Conservation (phyloP, 306 rosid species). For the Begonia masoniana region DNA sequence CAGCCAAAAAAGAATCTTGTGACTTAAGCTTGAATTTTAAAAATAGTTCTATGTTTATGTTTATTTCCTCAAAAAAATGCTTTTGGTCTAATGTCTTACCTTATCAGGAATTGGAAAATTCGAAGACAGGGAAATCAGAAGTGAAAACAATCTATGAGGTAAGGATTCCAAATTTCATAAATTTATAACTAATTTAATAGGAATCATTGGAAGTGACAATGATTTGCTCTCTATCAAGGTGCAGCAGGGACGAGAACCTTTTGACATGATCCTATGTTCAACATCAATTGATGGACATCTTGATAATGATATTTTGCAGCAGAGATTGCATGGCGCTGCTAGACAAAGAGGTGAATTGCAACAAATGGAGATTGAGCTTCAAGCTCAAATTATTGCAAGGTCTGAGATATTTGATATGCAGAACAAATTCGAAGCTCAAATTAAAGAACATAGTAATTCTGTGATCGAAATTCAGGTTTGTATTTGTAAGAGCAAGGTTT, state of each 20-base stretch:
- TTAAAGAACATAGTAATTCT: constrained; percentile 66
- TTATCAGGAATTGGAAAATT: constrained; percentile 4
- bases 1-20: too few species aligned
- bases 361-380: constrained; percentile 67
- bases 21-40: too few species aligned
- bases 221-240: constrained; percentile 59
- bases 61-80: neutral
- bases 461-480: constrained; percentile 62
- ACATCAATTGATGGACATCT: constrained; percentile 59
- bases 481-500: constrained; percentile 7
- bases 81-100: neutral
- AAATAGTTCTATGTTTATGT: neutral
- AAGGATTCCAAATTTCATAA: constrained; percentile 24
- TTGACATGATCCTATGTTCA: constrained; percentile 79
- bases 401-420: constrained; percentile 63
- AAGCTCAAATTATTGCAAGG: constrained; percentile 80
- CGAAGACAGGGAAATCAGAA: constrained; percentile 63
- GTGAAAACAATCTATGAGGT: constrained; percentile 96
- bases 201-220: constrained; percentile 29
- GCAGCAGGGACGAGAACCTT: constrained; percentile 94
- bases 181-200: constrained; percentile 9
- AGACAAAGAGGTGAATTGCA: constrained; percentile 78
- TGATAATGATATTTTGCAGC: constrained; percentile 60
- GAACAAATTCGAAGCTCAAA: constrained; percentile 55
- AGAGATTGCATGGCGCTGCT: constrained; percentile 39